Evolutionary conservation across 2,329 filamentous ascomycete species (phyloP).

Genomic region (Hortaea werneckii): DNA sequence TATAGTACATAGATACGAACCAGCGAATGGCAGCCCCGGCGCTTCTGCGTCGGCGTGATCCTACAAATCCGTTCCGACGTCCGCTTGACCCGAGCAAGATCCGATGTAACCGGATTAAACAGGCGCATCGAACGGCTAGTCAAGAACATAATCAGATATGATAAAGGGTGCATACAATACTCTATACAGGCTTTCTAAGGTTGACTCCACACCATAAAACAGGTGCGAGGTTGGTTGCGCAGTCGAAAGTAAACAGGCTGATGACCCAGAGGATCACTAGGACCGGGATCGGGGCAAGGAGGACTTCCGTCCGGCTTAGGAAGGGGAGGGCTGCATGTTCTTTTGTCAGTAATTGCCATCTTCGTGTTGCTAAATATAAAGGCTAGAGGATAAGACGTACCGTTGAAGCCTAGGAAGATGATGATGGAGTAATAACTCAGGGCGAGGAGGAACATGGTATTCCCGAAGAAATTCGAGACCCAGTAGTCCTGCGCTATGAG

Average conservation of each 20-base stretch:
- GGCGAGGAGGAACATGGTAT: constrained; percentile 56
- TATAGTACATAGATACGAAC: too few relatives aligned
- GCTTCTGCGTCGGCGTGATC: too few relatives aligned
- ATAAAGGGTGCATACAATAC: background rate
- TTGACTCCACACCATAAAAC: constrained; percentile 40
- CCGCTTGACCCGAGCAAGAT: too few relatives aligned
- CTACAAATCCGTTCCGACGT: background rate
- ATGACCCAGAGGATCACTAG: constrained; percentile 50
- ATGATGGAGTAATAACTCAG: constrained; percentile 58
- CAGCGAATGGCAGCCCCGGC: too few relatives aligned
- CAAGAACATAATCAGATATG: too few relatives aligned
- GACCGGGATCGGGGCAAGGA: constrained; percentile 52
- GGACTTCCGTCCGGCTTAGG: constrained; percentile 55
- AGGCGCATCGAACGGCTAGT: too few relatives aligned
- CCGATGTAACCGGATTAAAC: too few relatives aligned
- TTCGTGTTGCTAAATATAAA: background rate
- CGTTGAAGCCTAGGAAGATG: constrained; percentile 59
- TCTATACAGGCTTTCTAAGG: constrained; percentile 33
- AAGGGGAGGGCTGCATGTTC: constrained; percentile 52
- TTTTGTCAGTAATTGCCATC: background rate
- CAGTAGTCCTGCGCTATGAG: constrained; percentile 46
- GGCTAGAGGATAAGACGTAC: constrained; percentile 29
- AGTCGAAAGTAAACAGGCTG: constrained; percentile 42
- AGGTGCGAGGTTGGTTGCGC: constrained; percentile 41
- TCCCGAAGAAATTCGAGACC: constrained; percentile 51